These are phyloP conservation scores for Kitagawia praeruptora DNA, from an alignment of 129 eudicot species.

Conservation along the genomic window DNA sequence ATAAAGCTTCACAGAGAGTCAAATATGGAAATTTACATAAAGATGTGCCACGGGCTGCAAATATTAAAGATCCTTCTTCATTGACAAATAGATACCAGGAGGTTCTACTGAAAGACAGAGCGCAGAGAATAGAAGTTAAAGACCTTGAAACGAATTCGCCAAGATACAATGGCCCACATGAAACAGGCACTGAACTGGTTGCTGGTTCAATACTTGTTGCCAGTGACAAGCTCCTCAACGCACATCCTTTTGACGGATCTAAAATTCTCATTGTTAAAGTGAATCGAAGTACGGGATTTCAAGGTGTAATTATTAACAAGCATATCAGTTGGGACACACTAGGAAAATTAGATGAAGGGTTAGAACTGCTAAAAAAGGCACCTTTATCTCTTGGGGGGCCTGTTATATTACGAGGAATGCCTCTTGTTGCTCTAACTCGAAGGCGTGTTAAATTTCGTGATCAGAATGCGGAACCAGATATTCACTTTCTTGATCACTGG, in stretches of 20 bases:
- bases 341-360: conserved; percentile 37
- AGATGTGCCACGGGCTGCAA: conserved; percentile 17
- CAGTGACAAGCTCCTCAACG: conserved; percentile 46
- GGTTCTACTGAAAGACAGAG: conserved; percentile 39
- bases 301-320: conserved; percentile 77
- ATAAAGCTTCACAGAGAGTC: conserved; percentile 25
- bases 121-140: conserved; percentile 15
- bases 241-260: conserved; percentile 53
- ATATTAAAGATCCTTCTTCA: conserved; percentile 11
- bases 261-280: conserved; percentile 66
- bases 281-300: conserved; percentile 55
- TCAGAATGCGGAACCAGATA: conserved; percentile 44
- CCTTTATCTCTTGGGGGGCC: conserved; percentile 87
- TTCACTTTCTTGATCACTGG: conserved; percentile 65
- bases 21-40: conserved; percentile 22
- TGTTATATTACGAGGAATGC: conserved; percentile 47
- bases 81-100: conserved; percentile 30
- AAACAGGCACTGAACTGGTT: conserved; percentile 26
- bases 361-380: conserved; percentile 47
- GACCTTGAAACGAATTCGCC: conserved; percentile 20
- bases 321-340: conserved; percentile 69
- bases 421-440: conserved; percentile 62
- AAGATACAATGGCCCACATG: conserved; percentile 20
- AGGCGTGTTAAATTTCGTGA: conserved; percentile 23
- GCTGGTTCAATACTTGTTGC: conserved; percentile 68